Conservation (phyloP, 1,284 basidiomycete species). For the Trichosporon ovoides region DNA sequence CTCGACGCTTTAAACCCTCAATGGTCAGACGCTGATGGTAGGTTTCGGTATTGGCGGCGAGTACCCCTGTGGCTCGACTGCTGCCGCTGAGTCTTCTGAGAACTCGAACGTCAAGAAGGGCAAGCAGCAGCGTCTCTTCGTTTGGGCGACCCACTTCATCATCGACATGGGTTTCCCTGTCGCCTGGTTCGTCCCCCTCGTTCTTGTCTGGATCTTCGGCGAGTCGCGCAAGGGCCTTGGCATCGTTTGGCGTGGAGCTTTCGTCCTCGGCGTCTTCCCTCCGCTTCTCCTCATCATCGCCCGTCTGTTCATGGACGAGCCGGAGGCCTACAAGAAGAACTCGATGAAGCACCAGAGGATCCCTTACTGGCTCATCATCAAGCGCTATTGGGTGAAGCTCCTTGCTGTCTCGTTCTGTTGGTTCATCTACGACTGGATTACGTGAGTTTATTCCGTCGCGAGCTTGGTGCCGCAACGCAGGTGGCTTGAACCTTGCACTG, state of each 20-base stretch:
- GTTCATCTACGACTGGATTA: conserved; percentile 61
- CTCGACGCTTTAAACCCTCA: too few species aligned
- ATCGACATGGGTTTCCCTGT: conserved; percentile 50
- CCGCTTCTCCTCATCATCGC: conserved; percentile 72
- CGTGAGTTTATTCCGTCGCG: too few species aligned
- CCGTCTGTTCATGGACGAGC: conserved; percentile 78
- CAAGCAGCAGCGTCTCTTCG: conserved; percentile 78
- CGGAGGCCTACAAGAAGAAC: conserved; percentile 48
- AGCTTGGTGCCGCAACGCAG: too few species aligned
- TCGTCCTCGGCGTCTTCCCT: conserved; percentile 79
- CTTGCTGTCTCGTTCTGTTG: conserved; percentile 45
- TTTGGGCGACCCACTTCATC: conserved; percentile 37
- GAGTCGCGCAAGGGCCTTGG: conserved; percentile 58
- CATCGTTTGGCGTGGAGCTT: conserved; percentile 78
- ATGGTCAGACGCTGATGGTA: too few species aligned
- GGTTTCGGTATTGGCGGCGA: conserved; percentile 66
- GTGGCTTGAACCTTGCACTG: too few species aligned
- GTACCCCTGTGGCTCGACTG: conserved; percentile 60
- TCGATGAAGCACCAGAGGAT: conserved; percentile 63
- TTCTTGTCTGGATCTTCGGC: conserved; percentile 82
- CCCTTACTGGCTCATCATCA: conserved; percentile 66
- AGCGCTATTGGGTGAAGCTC: conserved; percentile 57
- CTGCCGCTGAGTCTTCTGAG: conserved; percentile 84
- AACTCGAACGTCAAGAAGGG: conserved; percentile 63
- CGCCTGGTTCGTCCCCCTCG: conserved; percentile 74